phyloP scores from a whole-genome alignment of 1,284 basidiomycete genomes.

The Cryptococcus floricola region DNA sequence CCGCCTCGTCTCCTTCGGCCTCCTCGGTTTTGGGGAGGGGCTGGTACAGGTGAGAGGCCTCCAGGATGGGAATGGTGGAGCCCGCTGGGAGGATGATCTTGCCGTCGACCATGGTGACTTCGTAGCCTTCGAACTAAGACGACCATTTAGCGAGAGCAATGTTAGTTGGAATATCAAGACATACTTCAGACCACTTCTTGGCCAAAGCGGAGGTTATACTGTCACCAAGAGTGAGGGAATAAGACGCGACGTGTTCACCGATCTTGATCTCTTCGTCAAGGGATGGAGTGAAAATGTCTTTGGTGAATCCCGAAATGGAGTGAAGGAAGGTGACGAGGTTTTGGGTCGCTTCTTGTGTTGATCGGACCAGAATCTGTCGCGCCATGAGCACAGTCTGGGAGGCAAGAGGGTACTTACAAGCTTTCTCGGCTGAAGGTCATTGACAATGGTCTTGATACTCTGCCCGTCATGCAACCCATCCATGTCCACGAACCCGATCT shows the following conservation, averaged over 20 bases:
- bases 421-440: conserved; percentile 92
- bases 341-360: conserved; percentile 62
- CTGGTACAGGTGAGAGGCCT: conserved; percentile 58
- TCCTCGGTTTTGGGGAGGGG: conserved; percentile 41
- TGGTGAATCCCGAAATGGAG: conserved; percentile 78
- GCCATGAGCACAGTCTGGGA: background rate
- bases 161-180: conserved; percentile 2
- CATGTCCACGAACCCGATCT: conserved; percentile 87
- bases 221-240: conserved; percentile 92
- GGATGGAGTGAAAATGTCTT: conserved; percentile 78
- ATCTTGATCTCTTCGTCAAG: conserved; percentile 75
- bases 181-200: conserved; percentile 75
- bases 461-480: conserved; percentile 94
- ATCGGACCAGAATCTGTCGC: conserved; percentile 78
- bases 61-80: conserved; percentile 59
- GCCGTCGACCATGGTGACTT: conserved; percentile 86
- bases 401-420: conserved; percentile 57
- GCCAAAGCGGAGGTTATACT: conserved; percentile 65
- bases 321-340: conserved; percentile 73
- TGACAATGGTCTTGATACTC: conserved; percentile 92
- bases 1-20: conserved; percentile 4
- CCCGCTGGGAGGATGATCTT: conserved; percentile 75
- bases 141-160: background rate
- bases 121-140: conserved; percentile 90
- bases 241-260: conserved; percentile 92